These are phyloP conservation scores for Ophiostoma ips DNA, from an alignment of 2,329 filamentous ascomycete genomes.

Conservation along the genomic window DNA sequence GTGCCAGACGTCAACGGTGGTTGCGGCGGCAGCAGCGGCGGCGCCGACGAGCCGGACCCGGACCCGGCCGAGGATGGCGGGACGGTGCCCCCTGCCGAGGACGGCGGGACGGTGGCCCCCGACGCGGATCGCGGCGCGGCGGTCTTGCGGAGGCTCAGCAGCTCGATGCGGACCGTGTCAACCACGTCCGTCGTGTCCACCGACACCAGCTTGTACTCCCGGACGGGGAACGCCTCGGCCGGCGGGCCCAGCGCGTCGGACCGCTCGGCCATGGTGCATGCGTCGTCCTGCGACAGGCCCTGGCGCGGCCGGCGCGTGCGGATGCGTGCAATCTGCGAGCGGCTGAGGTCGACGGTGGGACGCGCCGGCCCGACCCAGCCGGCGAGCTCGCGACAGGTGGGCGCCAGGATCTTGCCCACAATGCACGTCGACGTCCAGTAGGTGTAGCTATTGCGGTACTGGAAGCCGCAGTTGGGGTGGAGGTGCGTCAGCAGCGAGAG, in stretches of 20 bases:
- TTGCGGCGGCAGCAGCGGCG: too few species aligned
- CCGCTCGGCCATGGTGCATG: slow-evolving; percentile 50
- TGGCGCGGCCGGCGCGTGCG: slow-evolving; percentile 45
- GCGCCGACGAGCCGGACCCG: too few species aligned
- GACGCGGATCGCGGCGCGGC: slow-evolving; percentile 1
- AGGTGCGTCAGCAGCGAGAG: slow-evolving; percentile 55
- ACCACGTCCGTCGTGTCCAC: slow-evolving; percentile 48
- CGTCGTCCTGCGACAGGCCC: slow-evolving; percentile 41
- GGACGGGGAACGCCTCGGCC: slow-evolving; percentile 47
- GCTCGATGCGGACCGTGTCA: slow-evolving; percentile 56
- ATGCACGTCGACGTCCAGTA: slow-evolving; percentile 64
- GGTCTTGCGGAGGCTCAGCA: slow-evolving; percentile 40
- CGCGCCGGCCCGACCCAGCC: slow-evolving; percentile 64
- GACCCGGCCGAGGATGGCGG: slow-evolving; percentile 3
- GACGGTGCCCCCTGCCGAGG: slow-evolving; percentile 2
- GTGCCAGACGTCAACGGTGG: slow-evolving; percentile 2
- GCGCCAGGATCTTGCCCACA: slow-evolving; percentile 61
- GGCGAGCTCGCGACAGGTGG: slow-evolving; percentile 55
- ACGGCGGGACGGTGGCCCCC: neutral
- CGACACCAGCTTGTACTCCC: slow-evolving; percentile 50
- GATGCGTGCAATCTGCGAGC: slow-evolving; percentile 57
- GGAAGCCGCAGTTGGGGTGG: slow-evolving; percentile 57
- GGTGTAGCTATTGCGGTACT: slow-evolving; percentile 59
- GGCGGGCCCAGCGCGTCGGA: slow-evolving; percentile 56
- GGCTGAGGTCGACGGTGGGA: slow-evolving; percentile 50